These are phyloP conservation scores for Pseudogymnoascus sp. DNA, from an alignment of 2,329 filamentous ascomycete genomes.

Conservation along the genomic window DNA sequence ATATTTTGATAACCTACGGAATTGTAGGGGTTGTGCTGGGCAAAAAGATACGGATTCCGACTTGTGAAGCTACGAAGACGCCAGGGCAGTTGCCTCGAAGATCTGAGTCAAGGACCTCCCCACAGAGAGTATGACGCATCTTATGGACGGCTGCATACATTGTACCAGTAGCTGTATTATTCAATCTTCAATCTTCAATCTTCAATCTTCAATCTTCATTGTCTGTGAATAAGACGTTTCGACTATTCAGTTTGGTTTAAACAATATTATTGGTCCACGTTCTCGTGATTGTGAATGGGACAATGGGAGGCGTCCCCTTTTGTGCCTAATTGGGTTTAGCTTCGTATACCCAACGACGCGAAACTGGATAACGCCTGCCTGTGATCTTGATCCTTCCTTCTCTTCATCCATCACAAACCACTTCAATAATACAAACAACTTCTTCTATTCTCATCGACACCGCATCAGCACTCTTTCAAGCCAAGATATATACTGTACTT, in stretches of 20 bases:
- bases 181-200: slow-evolving; percentile 8
- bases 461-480: slow-evolving; percentile 3
- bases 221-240: neutral
- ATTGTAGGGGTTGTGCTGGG: neutral
- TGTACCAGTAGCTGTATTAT: slow-evolving; percentile 9
- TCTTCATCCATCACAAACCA: slow-evolving; percentile 13
- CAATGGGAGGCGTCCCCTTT: slow-evolving; percentile 3
- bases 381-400: slow-evolving; percentile 11
- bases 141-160: neutral
- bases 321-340: neutral
- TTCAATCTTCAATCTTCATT: slow-evolving; percentile 3
- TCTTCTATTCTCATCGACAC: slow-evolving; percentile 8
- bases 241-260: neutral
- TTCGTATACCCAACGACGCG: slow-evolving; percentile 2
- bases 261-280: neutral
- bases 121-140: neutral
- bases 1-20: neutral
- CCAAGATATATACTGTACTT: slow-evolving; percentile 6
- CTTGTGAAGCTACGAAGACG: neutral
- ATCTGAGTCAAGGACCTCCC: neutral
- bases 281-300: neutral
- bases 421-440: slow-evolving; percentile 9
- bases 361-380: slow-evolving; percentile 7
- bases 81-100: neutral
- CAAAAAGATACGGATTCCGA: neutral